These are phyloP conservation scores for Candida saitoana DNA, from an alignment of 805 yeast genomes.

Conservation along the genomic window DNA sequence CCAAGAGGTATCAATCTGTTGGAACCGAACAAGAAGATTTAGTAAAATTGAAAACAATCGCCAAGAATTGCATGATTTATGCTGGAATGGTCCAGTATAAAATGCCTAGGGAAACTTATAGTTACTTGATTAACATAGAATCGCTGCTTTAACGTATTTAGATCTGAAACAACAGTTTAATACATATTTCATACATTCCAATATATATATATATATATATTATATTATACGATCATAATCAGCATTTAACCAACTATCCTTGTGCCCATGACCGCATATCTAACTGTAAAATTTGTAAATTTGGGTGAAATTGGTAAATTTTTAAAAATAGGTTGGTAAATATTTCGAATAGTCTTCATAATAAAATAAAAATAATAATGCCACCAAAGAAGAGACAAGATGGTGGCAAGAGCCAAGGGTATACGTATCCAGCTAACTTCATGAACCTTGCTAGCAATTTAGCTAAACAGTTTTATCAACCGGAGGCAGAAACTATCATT, in stretches of 20 bases:
- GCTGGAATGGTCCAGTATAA: slow-evolving; percentile 93
- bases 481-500: slow-evolving; percentile 20
- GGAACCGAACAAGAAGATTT: slow-evolving; percentile 50
- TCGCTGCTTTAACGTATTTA: slow-evolving; percentile 26
- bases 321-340: neutral
- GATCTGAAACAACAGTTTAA: neutral
- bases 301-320: neutral
- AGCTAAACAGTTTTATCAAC: slow-evolving; percentile 18
- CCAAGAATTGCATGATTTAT: slow-evolving; percentile 86
- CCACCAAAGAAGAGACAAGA: slow-evolving; percentile 7
- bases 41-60: slow-evolving; percentile 51
- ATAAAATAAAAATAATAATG: too few species aligned
- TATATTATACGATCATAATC: too few species aligned
- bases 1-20: slow-evolving; percentile 40
- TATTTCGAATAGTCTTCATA: too few species aligned
- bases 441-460: slow-evolving; percentile 9
- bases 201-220: too few species aligned
- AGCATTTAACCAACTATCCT: too few species aligned
- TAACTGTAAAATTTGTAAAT: neutral
- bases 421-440: slow-evolving; percentile 17
- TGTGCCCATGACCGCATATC: too few species aligned
- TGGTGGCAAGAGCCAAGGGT: slow-evolving; percentile 4
- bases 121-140: slow-evolving; percentile 64
- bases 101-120: slow-evolving; percentile 84
- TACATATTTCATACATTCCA: too few species aligned